phyloP scores from a whole-genome alignment of 139 green algal species.

The Chlamydomonas schloesseri region DNA sequence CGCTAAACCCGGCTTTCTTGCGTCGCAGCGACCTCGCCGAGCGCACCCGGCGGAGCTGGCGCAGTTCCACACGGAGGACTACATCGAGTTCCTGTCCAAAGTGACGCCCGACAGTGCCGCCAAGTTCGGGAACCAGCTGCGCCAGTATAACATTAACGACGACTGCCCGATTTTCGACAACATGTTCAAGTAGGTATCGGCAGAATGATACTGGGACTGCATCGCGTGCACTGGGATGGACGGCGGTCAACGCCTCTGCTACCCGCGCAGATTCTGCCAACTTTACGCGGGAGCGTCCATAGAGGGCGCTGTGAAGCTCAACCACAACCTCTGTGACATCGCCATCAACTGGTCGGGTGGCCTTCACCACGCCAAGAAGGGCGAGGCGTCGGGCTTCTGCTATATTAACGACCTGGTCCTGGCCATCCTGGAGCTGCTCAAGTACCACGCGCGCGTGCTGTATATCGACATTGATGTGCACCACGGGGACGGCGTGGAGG shows the following conservation, averaged over 20 bases:
- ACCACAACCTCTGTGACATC: conserved; percentile 89
- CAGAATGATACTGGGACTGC: background rate
- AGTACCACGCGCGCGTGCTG: conserved; percentile 89
- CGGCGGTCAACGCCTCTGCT: too few species aligned
- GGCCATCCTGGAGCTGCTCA: conserved; percentile 97
- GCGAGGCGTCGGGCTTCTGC: conserved; percentile 92
- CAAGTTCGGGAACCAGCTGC: conserved; percentile 59
- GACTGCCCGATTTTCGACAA: conserved; percentile 93
- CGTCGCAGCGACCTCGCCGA: conserved; percentile 79
- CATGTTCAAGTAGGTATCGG: conserved; percentile 66
- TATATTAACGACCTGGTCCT: conserved; percentile 99
- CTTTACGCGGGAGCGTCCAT: conserved; percentile 92
- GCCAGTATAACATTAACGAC: conserved; percentile 87
- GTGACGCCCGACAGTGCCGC: conserved; percentile 79
- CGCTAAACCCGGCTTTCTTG: conserved; percentile 53
- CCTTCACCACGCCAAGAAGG: conserved; percentile 98
- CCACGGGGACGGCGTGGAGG: conserved; percentile 98
- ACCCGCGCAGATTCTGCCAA: conserved; percentile 52
- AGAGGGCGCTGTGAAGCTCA: conserved; percentile 83
- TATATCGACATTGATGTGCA: conserved; percentile 97
- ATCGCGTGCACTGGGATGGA: too few species aligned
- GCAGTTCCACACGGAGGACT: conserved; percentile 91
- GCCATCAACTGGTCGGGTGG: conserved; percentile 98
- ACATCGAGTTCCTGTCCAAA: conserved; percentile 85
- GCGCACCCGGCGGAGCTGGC: conserved; percentile 86